Evolutionary conservation across 2,329 filamentous ascomycete species (phyloP).

Genomic region (Cladophialophora yegresii): DNA sequence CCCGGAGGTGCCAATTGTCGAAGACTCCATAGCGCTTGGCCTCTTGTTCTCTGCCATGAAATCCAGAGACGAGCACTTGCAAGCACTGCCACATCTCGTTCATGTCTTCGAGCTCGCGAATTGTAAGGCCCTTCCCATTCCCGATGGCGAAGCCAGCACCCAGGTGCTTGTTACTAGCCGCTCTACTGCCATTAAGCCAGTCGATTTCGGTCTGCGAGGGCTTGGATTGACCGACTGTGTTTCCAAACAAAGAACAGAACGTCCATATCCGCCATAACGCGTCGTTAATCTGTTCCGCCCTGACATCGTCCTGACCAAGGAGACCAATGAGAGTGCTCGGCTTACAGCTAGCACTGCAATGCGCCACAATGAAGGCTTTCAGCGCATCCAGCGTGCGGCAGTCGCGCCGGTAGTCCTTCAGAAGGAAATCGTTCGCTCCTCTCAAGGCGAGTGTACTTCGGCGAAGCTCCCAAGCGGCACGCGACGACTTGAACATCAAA

Average conservation of each 20-base stretch:
- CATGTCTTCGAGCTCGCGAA: constrained; percentile 63
- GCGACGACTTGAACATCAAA: constrained; percentile 31
- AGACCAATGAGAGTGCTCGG: constrained; percentile 59
- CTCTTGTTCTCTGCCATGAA: constrained; percentile 57
- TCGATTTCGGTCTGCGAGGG: constrained; percentile 63
- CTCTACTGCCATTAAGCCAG: constrained; percentile 62
- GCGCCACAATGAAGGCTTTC: constrained; percentile 58
- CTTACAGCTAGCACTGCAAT: constrained; percentile 59
- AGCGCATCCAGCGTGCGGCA: constrained; percentile 56
- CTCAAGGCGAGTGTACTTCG: constrained; percentile 28
- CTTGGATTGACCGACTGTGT: constrained; percentile 56
- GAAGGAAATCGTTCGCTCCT: constrained; percentile 27
- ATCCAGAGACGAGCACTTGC: constrained; percentile 56
- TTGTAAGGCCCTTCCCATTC: constrained; percentile 57
- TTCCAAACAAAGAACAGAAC: constrained; percentile 65
- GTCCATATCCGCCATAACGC: constrained; percentile 68
- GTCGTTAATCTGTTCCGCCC: constrained; percentile 58
- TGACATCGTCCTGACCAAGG: constrained; percentile 49
- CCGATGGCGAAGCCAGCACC: constrained; percentile 60
- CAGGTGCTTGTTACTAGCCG: constrained; percentile 52
- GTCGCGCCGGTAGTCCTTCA: constrained; percentile 43
- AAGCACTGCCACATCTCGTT: constrained; percentile 66
- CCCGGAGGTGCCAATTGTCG: constrained; percentile 41
- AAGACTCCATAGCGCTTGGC: constrained; percentile 60
- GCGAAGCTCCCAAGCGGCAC: constrained; percentile 35